These are phyloP conservation scores for Stephanodiscus triporus DNA, from an alignment of 108 stramenopile species.

Conservation along the genomic window DNA sequence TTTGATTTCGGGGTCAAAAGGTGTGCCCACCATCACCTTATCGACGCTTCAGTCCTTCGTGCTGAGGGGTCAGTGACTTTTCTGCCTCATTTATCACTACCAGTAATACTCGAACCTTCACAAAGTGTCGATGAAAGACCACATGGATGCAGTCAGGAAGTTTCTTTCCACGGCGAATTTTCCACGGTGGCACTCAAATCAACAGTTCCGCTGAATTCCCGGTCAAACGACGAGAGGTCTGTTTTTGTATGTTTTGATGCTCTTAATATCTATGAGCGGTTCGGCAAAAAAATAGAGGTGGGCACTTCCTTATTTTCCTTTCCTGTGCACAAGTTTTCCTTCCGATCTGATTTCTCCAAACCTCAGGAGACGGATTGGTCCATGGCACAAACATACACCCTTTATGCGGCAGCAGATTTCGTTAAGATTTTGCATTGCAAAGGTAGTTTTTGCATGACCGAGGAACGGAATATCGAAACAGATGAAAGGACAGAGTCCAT, in stretches of 20 bases:
- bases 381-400: constrained; percentile 25
- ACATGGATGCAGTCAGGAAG: not conserved
- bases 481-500: constrained; percentile 27
- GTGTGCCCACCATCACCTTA: constrained; percentile 9
- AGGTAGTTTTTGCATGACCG: constrained; percentile 32
- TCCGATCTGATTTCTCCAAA: constrained; percentile 5
- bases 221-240: not conserved
- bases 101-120: constrained; percentile 9
- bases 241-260: constrained; percentile 18
- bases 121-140: not conserved
- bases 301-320: constrained; percentile 20
- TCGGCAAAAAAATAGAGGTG: not conserved
- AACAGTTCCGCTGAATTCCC: constrained; percentile 3
- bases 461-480: not conserved
- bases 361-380: constrained; percentile 13
- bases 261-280: constrained; percentile 32
- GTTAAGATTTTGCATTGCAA: constrained; percentile 26
- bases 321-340: constrained; percentile 30
- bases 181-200: constrained; percentile 7
- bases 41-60: constrained; percentile 17
- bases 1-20: constrained; percentile 24
- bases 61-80: constrained; percentile 45
- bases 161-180: constrained; percentile 25
- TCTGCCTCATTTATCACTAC: constrained; percentile 38
- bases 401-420: constrained; percentile 2